Evolutionary conservation across 1,284 basidiomycete species (phyloP).

Genomic region (Cerrena zonata): DNA sequence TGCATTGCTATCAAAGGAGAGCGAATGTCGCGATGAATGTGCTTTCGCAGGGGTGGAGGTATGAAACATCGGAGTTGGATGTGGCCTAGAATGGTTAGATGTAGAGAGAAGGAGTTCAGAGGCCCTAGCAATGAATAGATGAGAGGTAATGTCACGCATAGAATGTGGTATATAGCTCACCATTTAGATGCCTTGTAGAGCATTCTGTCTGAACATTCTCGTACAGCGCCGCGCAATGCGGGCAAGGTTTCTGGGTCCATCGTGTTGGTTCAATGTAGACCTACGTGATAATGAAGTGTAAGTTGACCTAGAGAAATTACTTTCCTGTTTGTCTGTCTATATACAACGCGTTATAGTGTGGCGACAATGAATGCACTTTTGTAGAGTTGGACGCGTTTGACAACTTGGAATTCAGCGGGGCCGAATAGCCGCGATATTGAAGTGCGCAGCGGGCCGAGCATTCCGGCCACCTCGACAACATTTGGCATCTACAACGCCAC

Average conservation of each 20-base stretch:
- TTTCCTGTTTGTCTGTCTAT: no score
- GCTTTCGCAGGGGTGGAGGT: slow-evolving; percentile 47
- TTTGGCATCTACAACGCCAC: no score
- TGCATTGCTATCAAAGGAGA: slow-evolving; percentile 31
- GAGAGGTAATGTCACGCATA: background rate
- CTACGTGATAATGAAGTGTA: no score
- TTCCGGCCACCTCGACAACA: no score
- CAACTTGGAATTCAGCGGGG: no score
- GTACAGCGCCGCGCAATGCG: slow-evolving; percentile 48
- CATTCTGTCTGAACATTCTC: slow-evolving; percentile 37
- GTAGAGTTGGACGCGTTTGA: no score
- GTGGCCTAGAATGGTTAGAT: slow-evolving; percentile 38
- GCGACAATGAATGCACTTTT: no score
- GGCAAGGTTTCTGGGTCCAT: slow-evolving; percentile 32
- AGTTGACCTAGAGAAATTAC: no score
- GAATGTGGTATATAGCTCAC: slow-evolving; percentile 36
- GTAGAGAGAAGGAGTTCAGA: slow-evolving; percentile 63
- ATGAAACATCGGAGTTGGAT: slow-evolving; percentile 23
- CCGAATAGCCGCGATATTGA: no score
- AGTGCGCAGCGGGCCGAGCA: no score
- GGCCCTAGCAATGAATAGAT: slow-evolving; percentile 44
- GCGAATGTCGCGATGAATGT: slow-evolving; percentile 35
- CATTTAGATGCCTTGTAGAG: slow-evolving; percentile 60
- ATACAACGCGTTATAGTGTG: no score
- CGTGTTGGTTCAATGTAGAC: no score